These are phyloP conservation scores for Leccinum longicurvipes DNA, from an alignment of 768 basidiomycete species.

Conservation along the genomic window DNA sequence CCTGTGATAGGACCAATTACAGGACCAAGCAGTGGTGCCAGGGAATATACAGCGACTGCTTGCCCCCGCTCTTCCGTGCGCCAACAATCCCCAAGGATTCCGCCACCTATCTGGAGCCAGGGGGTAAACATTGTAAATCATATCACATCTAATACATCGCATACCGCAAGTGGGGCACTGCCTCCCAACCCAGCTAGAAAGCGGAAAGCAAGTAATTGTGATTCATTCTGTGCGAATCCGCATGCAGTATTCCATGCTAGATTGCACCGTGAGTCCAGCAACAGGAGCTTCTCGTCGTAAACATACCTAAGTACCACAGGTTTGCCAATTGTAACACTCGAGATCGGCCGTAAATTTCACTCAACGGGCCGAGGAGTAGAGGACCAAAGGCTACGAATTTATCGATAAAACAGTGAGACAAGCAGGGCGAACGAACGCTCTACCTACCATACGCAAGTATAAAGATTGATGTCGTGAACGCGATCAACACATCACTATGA, in stretches of 20 bases:
- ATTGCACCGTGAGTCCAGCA: not conserved
- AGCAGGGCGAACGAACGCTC: not conserved
- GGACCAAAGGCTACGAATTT: slow-evolving; percentile 8
- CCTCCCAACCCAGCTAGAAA: slow-evolving; percentile 71
- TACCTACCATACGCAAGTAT: slow-evolving; percentile 56
- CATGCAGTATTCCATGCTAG: slow-evolving; percentile 61
- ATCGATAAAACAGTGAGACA: not conserved
- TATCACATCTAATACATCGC: not conserved
- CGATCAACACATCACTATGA: slow-evolving; percentile 43
- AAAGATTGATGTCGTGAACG: slow-evolving; percentile 60
- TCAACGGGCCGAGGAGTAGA: slow-evolving; percentile 53
- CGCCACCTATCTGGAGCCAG: slow-evolving; percentile 53
- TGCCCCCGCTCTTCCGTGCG: slow-evolving; percentile 57
- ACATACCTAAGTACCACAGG: slow-evolving; percentile 59
- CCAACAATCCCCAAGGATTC: slow-evolving; percentile 64
- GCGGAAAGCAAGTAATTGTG: slow-evolving; percentile 63
- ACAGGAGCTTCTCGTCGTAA: not conserved
- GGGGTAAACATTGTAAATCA: not conserved
- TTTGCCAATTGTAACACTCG: slow-evolving; percentile 60
- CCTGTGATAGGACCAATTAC: slow-evolving; percentile 62
- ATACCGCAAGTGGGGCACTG: slow-evolving; percentile 58
- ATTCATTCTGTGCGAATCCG: slow-evolving; percentile 57
- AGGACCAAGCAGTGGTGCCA: slow-evolving; percentile 65
- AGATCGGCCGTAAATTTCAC: slow-evolving; percentile 69
- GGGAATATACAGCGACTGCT: slow-evolving; percentile 60